Base-by-base conservation (phyloP, 2,329 filamentous ascomycete species). In the Escovopsis weberi region DNA sequence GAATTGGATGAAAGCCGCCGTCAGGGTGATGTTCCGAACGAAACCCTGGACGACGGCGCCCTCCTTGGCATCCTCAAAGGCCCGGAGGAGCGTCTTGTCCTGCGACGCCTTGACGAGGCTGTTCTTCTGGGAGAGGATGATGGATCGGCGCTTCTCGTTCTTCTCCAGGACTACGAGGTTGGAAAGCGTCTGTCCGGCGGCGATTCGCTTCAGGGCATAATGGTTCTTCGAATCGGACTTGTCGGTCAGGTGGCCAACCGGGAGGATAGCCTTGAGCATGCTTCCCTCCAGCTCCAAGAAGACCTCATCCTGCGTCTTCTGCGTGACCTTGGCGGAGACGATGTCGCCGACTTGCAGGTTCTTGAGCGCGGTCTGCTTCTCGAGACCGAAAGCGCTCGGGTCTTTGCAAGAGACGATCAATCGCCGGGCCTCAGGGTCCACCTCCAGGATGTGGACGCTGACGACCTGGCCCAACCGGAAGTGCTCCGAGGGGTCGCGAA, bases 391-490 rank as follows among this genome's bases (percentile, higher is more conserved):
- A 0, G 77, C 76, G 26, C 80, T 76, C 8, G 85, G 84, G 51
- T 94, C 87, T 62, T 94, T 94, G 71, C 91, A 98, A 18, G 89
- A 94, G 4, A 98, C 84, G 33, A 85, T 76, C 50, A 98, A 74
- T 50, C 82, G 80, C 47, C 73, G 70, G 34, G 74, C 68, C 44
- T 82, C 77, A 1, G 78, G 67, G 51, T 94, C 79, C 40, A 95
- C 78, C 40, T 81, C 83, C 32, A 94, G 62, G n/a, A 93, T 78
- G 54, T 89, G 85, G 18, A 95, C 84, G 54, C 78, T 93, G 50
- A 98, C 82, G 2, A 94, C 89, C 59, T 98, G 91, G 1, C 91
- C 93, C 37, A 79, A 65, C 33, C 82, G 79, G 67, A 98, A 98
- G 62, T 96, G 88, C 55, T 93, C 80, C 38, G 75, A 77, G 4